Evolutionary conservation across 805 yeast species (phyloP).

Genomic region (Myxozyma nipponensis): DNA sequence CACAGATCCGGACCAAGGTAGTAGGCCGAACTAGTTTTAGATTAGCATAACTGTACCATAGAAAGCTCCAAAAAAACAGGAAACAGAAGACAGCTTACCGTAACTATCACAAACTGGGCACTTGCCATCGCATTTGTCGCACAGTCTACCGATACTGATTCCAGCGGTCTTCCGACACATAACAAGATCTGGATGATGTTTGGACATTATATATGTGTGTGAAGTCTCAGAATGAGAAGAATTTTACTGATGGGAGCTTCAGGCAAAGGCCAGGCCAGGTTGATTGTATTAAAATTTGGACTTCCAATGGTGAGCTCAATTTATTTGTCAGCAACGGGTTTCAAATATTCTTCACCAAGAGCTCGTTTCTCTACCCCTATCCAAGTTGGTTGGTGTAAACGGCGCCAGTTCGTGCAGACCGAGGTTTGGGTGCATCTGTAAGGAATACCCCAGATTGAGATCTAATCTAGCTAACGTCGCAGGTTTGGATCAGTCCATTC

Average conservation of each 20-base stretch:
- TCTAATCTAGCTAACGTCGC: too few species aligned
- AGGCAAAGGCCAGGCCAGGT: too few species aligned
- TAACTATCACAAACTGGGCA: slow-evolving; percentile 88
- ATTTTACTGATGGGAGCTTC: neutral
- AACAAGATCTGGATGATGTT: slow-evolving; percentile 81
- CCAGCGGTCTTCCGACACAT: slow-evolving; percentile 88
- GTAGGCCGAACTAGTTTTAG: slow-evolving; percentile 50
- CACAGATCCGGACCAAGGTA: slow-evolving; percentile 67
- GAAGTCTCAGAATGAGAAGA: neutral
- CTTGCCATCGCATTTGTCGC: slow-evolving; percentile 84
- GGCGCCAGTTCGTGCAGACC: too few species aligned
- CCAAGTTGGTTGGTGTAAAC: too few species aligned
- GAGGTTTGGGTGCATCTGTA: too few species aligned
- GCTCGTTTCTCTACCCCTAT: too few species aligned
- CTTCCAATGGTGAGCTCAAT: too few species aligned
- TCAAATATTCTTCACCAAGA: too few species aligned
- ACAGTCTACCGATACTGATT: slow-evolving; percentile 60
- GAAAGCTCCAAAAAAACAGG: neutral
- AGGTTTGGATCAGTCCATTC: too few species aligned
- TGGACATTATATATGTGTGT: slow-evolving; percentile 53
- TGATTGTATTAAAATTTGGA: too few species aligned
- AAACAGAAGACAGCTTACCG: slow-evolving; percentile 36
- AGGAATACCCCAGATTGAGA: too few species aligned
- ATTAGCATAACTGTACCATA: neutral
- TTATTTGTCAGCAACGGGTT: too few species aligned